Base-by-base conservation (phyloP, 331 rosid species). In the Acacia concinna region DNA sequence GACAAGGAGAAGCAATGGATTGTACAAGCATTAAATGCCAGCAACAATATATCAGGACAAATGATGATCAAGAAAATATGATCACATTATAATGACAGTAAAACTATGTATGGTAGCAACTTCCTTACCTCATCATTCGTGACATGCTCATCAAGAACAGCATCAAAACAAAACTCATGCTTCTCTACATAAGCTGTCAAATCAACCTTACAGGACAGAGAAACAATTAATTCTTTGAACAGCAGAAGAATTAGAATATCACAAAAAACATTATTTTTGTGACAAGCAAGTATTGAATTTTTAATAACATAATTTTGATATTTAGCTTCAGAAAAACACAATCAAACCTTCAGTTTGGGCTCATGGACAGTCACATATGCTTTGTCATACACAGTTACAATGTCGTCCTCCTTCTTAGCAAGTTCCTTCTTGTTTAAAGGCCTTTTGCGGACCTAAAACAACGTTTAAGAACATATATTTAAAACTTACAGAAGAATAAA, bases 131-230 rank as follows among this genome's bases (percentile, higher is more conserved):
- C 98, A 81, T 95, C 97, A 82, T 95, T 95, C 34, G 87, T 71
- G 78, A 95, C 98, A 71, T 89, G 65, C 84, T 95, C 98, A 75
- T 91, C 84, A 72, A 95, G 95, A 81, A 95, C 99, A 34, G 99
- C 99, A 85, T 95, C 99, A 86, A 95, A 95, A 86, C 94, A 95
- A 79, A 95, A 95, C 82, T 95, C 99, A 57, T 95, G 98, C 89
- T 95, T 95, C 86, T 95, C 99, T 86, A 95, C 99, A 79, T 93
- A 95, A 56, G 99, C 99, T 27, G 99, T 95, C 90, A 95, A 87
- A 85, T 95, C 99, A 86, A 95, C 99, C 99, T 95, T 56, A 74
- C 78, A 86, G 46, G 70, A 77, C 32, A 68, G 78, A 77, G 44
- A 68, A 63, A 60, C 31, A 67, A 44, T 75, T 71, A 35, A 49